Conservation (phyloP, 805 yeast genomes). For the Metschnikowia anglica region DNA sequence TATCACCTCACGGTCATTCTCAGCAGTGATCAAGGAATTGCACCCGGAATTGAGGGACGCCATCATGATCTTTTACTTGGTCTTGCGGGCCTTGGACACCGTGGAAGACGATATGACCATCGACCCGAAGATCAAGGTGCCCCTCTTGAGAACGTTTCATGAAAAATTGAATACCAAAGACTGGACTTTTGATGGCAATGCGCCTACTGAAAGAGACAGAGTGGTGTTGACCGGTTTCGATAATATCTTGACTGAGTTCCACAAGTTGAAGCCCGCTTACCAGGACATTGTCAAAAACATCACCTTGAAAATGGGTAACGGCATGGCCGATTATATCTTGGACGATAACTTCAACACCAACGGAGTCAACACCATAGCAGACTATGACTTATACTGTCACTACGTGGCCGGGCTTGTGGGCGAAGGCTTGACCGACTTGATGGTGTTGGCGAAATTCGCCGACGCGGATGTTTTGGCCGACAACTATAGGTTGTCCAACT, state of each 20-base stretch:
- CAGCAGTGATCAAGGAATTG: constrained; percentile 88
- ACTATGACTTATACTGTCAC: constrained; percentile 90
- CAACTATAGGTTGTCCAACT: constrained; percentile 60
- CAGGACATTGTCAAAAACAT: constrained; percentile 77
- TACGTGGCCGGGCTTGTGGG: constrained; percentile 98
- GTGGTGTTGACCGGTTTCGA: constrained; percentile 79
- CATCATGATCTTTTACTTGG: constrained; percentile 78
- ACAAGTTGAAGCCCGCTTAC: constrained; percentile 68
- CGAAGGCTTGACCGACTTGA: constrained; percentile 84
- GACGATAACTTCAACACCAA: constrained; percentile 74
- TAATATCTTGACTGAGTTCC: constrained; percentile 65
- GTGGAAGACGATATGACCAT: constrained; percentile 95
- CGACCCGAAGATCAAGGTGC: constrained; percentile 67
- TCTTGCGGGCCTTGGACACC: constrained; percentile 90
- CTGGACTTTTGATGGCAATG: constrained; percentile 80
- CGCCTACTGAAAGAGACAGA: constrained; percentile 78
- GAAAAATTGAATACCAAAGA: constrained; percentile 59
- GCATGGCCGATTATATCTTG: constrained; percentile 92
- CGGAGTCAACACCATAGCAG: constrained; percentile 76
- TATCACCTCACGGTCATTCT: constrained; percentile 84
- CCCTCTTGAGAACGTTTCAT: constrained; percentile 68
- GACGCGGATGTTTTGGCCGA: constrained; percentile 47
- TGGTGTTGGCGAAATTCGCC: constrained; percentile 73
- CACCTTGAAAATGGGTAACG: constrained; percentile 87
- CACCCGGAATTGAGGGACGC: constrained; percentile 86